phyloP scores from a whole-genome alignment of 78 protist species.

The Anaeramoeba ignava region DNA sequence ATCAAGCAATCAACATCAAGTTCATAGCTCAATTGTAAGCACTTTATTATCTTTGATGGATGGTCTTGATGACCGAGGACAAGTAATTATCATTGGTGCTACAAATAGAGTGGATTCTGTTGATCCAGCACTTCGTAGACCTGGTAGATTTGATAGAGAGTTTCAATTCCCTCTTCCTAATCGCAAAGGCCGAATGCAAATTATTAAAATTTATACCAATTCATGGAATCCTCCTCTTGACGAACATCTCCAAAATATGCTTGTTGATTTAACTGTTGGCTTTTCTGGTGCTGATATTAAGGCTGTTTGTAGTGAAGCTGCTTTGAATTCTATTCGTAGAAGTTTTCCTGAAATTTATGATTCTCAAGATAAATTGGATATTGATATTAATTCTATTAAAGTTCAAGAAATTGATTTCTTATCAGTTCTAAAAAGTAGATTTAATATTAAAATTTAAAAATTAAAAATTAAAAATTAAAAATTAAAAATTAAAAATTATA shows the following conservation, averaged over 20 bases:
- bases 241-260: background rate
- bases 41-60: slow-evolving; percentile 85
- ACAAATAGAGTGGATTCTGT: slow-evolving; percentile 87
- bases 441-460: too few relatives aligned
- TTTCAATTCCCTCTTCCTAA: slow-evolving; percentile 64
- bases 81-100: slow-evolving; percentile 85
- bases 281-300: slow-evolving; percentile 80
- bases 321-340: slow-evolving; percentile 42
- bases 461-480: too few relatives aligned
- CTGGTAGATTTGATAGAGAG: slow-evolving; percentile 92
- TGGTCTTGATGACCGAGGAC: slow-evolving; percentile 50
- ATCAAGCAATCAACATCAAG: slow-evolving; percentile 52
- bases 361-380: too few relatives aligned
- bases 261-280: slow-evolving; percentile 53
- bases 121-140: slow-evolving; percentile 86
- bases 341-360: slow-evolving; percentile 60
- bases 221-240: slow-evolving; percentile 46
- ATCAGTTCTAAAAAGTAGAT: too few relatives aligned
- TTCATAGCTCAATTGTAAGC: slow-evolving; percentile 65
- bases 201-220: slow-evolving; percentile 47
- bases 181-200: slow-evolving; percentile 31
- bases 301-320: slow-evolving; percentile 58
- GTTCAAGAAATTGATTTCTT: too few relatives aligned
- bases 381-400: too few relatives aligned
- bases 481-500: too few relatives aligned